Evolutionary conservation across 305 asterid species (phyloP).

Genomic region (Fraxinus sp.): DNA sequence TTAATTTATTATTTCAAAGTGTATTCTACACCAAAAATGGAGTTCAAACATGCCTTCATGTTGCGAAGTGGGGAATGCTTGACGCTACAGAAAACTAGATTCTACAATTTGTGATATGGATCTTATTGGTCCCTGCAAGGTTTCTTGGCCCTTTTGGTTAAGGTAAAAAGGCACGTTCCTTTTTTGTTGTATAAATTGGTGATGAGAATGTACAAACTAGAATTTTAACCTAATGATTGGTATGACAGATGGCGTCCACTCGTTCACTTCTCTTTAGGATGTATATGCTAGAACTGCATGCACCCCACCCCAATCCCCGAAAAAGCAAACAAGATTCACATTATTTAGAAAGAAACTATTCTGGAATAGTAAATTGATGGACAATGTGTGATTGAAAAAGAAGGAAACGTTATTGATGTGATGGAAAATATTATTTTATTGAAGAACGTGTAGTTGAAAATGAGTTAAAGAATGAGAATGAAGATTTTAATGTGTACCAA

Average conservation of each 20-base stretch:
- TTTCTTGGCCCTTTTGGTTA: background rate
- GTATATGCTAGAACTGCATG: background rate
- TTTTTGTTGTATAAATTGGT: background rate
- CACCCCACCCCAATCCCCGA: background rate
- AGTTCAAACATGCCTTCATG: background rate
- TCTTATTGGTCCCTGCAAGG: background rate
- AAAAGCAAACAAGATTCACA: background rate
- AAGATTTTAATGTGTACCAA: no score
- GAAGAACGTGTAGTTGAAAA: no score
- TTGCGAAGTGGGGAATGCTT: background rate
- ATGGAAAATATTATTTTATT: no score
- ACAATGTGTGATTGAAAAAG: no score
- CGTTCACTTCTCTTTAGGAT: background rate
- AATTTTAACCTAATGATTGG: background rate
- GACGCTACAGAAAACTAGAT: background rate
- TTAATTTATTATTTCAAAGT: no score
- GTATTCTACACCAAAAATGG: background rate
- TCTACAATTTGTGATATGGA: background rate
- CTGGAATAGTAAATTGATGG: no score
- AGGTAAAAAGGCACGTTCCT: background rate
- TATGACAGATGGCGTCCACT: background rate
- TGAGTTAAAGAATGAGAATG: no score
- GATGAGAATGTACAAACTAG: background rate
- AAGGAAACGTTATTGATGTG: no score
- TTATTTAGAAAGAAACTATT: no score